These are phyloP conservation scores for Coprinopsis sp. DNA, from an alignment of 768 basidiomycete species.

Conservation along the genomic window DNA sequence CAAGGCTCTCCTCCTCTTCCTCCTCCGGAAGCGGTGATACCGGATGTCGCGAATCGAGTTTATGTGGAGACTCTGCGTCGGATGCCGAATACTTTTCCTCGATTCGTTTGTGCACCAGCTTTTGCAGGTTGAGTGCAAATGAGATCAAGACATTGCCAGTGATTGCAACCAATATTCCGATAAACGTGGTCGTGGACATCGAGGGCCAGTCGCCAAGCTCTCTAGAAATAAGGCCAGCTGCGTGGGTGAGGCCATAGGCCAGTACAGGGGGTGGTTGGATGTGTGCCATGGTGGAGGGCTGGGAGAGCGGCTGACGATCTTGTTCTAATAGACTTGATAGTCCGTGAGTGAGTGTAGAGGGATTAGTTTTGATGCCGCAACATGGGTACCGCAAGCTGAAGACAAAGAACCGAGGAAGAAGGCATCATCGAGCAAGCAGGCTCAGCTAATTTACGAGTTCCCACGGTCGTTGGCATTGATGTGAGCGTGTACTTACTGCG, in stretches of 20 bases:
- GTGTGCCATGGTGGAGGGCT: background rate
- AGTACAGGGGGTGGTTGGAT: conserved; percentile 5
- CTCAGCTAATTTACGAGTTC: conserved; percentile 1
- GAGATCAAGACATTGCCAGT: conserved; percentile 86
- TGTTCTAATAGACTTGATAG: too few relatives aligned
- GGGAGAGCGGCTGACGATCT: background rate
- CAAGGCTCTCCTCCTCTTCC: conserved; percentile 3
- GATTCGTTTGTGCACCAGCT: conserved; percentile 78
- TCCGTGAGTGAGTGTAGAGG: too few relatives aligned
- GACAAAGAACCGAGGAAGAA: too few relatives aligned
- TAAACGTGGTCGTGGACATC: conserved; percentile 50
- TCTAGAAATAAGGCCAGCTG: background rate
- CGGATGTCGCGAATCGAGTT: background rate
- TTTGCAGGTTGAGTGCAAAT: conserved; percentile 88
- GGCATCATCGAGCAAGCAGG: too few relatives aligned
- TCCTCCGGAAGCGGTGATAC: conserved; percentile 3
- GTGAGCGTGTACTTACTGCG: conserved; percentile 8
- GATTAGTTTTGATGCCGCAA: too few relatives aligned
- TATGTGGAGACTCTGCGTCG: background rate
- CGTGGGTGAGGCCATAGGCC: background rate
- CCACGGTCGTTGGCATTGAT: conserved; percentile 2
- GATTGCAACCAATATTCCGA: conserved; percentile 82
- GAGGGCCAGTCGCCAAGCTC: conserved; percentile 44
- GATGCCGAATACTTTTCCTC: conserved; percentile 22
- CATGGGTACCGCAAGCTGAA: too few relatives aligned